Conservation (phyloP, 2,329 filamentous ascomycete species). For the Aureobasidium sp. region DNA sequence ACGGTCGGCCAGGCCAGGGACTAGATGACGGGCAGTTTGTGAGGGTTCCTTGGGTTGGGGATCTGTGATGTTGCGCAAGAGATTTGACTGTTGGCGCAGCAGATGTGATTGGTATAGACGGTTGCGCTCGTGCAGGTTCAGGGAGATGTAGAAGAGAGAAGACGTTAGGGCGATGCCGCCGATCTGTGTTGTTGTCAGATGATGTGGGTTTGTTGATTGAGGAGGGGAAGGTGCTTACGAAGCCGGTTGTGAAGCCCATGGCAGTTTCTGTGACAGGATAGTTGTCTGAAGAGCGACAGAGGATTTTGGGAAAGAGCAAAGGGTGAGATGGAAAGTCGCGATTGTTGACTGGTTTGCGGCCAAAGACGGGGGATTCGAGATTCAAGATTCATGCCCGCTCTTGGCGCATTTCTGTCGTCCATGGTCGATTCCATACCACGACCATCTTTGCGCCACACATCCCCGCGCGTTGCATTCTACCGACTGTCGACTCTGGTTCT, state of each 20-base stretch:
- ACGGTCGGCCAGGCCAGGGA: constrained; percentile 38
- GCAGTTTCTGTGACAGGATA: background rate
- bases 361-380: background rate
- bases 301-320: background rate
- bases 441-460: background rate
- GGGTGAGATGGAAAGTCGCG: background rate
- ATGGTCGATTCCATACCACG: background rate
- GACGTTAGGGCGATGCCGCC: constrained; percentile 46
- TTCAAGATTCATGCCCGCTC: background rate
- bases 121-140: constrained; percentile 40
- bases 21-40: constrained; percentile 33
- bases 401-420: constrained; percentile 4
- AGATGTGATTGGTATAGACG: constrained; percentile 39
- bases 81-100: constrained; percentile 39
- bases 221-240: constrained; percentile 32
- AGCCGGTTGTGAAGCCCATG: constrained; percentile 48
- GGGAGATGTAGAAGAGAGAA: constrained; percentile 34
- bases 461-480: background rate
- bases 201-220: background rate
- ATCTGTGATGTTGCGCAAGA: constrained; percentile 39
- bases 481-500: background rate
- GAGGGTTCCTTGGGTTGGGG: constrained; percentile 35
- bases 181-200: constrained; percentile 30
- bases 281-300: background rate
- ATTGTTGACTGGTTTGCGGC: constrained; percentile 5